Conservation (phyloP, 768 basidiomycete species). For the Rhodotorula graminis region DNA sequence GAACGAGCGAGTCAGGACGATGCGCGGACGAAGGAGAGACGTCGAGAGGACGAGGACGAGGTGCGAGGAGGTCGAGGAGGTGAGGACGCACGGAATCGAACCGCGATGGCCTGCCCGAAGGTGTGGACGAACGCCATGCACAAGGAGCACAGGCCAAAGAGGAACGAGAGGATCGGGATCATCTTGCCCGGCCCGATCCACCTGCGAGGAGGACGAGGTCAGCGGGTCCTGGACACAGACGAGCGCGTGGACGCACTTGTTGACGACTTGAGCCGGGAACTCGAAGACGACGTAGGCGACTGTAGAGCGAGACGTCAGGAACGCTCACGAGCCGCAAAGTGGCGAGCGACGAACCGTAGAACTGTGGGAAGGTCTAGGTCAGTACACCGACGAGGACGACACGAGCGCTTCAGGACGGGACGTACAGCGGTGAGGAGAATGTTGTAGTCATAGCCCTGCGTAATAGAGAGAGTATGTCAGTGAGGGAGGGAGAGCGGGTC, state of each 20-base stretch:
- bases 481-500: background rate
- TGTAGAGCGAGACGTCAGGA: background rate
- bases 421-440: background rate
- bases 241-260: background rate
- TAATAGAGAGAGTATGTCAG: background rate
- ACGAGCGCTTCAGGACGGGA: too few relatives aligned
- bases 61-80: background rate
- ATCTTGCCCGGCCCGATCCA: constrained; percentile 15
- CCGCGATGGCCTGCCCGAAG: constrained; percentile 23
- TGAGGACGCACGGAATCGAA: constrained; percentile 11
- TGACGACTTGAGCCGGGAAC: background rate
- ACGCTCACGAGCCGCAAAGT: background rate
- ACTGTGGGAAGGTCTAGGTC: too few relatives aligned
- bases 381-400: background rate
- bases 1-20: too few relatives aligned
- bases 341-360: too few relatives aligned
- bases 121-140: constrained; percentile 18
- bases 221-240: background rate
- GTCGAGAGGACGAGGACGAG: background rate
- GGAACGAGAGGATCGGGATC: constrained; percentile 19
- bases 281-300: constrained; percentile 1
- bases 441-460: constrained; percentile 35
- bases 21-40: background rate
- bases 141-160: constrained; percentile 13
- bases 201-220: background rate